A percentile compares a stretch with the other conserved stretches of the same genome.
Conservation (phyloP, 192 early-diverging fungal species). For the Podila horticola region DNA sequence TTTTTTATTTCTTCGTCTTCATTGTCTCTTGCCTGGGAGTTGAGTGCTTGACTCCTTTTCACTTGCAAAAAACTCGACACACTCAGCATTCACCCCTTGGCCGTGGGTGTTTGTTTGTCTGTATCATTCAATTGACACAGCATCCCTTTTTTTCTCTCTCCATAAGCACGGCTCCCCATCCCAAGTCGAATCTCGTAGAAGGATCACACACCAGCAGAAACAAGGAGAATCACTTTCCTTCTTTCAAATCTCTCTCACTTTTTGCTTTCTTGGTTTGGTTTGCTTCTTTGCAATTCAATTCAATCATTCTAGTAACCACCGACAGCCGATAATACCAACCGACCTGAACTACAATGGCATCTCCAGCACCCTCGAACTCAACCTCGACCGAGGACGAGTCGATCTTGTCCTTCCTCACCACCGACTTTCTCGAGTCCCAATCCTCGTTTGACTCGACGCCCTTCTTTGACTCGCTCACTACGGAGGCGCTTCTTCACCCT, state of each 20-base stretch:
- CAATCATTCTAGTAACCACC: not conserved
- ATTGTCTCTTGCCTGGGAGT: not conserved
- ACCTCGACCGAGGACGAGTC: slow-evolving; percentile 33
- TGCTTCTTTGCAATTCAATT: too few relatives aligned
- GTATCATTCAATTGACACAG: not conserved
- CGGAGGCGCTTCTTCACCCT: slow-evolving; percentile 37
- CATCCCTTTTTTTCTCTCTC: not conserved
- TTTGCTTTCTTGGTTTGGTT: too few relatives aligned
- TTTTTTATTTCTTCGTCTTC: not conserved
- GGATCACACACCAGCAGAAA: too few relatives aligned
- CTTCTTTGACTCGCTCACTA: slow-evolving; percentile 29
- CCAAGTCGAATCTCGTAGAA: not conserved
- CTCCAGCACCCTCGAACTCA: slow-evolving; percentile 7
- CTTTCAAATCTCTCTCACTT: too few relatives aligned
- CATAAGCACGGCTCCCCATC: not conserved
- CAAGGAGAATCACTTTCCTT: not conserved
- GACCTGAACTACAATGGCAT: not conserved
- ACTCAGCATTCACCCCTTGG: not conserved
- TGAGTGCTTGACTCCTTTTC: too few relatives aligned
- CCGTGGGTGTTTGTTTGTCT: not conserved
- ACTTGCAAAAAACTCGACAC: not conserved
- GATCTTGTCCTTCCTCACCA: slow-evolving; percentile 48
- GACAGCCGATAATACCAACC: slow-evolving; percentile 1
- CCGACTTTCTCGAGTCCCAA: slow-evolving; percentile 49
- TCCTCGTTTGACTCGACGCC: slow-evolving; percentile 32